Base-by-base conservation (phyloP, 176 grass and related monocot genomes). In the Hyparrhenia diplandra region DNA sequence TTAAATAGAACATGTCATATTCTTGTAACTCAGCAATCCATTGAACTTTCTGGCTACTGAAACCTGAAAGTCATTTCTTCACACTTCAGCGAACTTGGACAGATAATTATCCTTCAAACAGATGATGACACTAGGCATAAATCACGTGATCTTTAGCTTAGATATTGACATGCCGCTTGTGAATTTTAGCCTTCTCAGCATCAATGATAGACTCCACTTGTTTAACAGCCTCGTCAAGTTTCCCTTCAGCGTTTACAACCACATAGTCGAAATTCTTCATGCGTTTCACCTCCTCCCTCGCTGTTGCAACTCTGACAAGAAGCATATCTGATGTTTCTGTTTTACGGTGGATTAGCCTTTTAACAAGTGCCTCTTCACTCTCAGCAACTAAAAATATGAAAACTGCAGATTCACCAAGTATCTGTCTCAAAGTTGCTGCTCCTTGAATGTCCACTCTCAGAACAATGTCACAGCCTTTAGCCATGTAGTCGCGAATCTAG, bases 381-480 rank as follows among this genome's bases (percentile, higher is more conserved):
- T 98, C 95, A 34, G 95, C 95, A 8, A 92, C 90, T 75, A 98
- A 46, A 82, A 98, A 98, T 20, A 98, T 98, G 86, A 98, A 98
- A 73, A 95, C 34, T 2, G 95, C 95, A 71, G 92, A 98, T 74
- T 98, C 79, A 5, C 95, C 95, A 0, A 98, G 91, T 75, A 98
- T 93, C 37, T 89, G 84, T 82, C 76, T 85, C 34, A 98, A 71
- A 52, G 95, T 98, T 67, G 88, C 86, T 72, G 95, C 92, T 64
- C 95, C 95, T 93, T 93, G 92, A 85, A 98, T 95, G 79, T 98
- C 95, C 36, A 98, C 95, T 83, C 95, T 94, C 64, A 98, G 87
- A 35, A 95, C 90, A 81, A 98, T 95, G 75, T 98, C 92, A 87
- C 47, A 91, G 49, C 90, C 95, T 82, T 91, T 95, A 21, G 84